Evolutionary conservation across 2,329 filamentous ascomycete genomes (phyloP), one percentile per base, ranked within the genome.

Genomic region (Neoarthrinium moseri): DNA sequence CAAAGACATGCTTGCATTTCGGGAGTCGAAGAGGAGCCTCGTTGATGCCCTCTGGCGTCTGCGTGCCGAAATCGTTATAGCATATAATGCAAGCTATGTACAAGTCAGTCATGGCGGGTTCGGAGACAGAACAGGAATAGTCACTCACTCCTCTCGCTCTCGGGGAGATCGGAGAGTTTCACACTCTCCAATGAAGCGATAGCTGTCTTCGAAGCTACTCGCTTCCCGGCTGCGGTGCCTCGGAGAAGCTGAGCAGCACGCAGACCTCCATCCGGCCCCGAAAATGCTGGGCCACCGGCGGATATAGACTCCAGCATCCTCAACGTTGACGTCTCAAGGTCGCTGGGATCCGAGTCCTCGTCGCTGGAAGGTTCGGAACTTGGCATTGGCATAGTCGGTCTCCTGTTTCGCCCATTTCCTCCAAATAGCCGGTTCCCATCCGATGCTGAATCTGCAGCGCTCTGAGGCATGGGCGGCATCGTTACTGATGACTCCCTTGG

Each of bases 1-100:
- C 82, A 59, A 86, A 86, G 6, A 85, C 61, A 53, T 86, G 82
- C 52, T 78, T 80, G 68, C 82, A 86, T 52, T 73, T 77, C 3
- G 82, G 81, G 15, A 85, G 62, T 17, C 78, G 76, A 13, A 84
- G 60, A 1, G 82, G 78, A 3, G 63, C 67, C 57, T 86, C 82
- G 36, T 68, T 72, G 17, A 78, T 62, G 2, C 80, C 81, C 51
- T 85, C 82, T 0, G 81, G 80, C 22, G 74, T 80, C 47, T 67
- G 60, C 12, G 73, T 67, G 26, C 78, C 79, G 53, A 77, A 84
- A 7, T 83, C 78, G 51, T 83, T 83, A 56, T 84, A 84, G 63
- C 81, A 85, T 48, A 85, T 85, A 17, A 79, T 72, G 56, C 81
- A 85, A 12, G 64, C 81, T 85, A 51, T 6, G 32, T 46, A 39